A percentile compares a stretch with the other conserved stretches of the same genome.
These are phyloP conservation scores for Acacia melanoxylon DNA, from an alignment of 306 rosid genomes.

Conservation along the genomic window DNA sequence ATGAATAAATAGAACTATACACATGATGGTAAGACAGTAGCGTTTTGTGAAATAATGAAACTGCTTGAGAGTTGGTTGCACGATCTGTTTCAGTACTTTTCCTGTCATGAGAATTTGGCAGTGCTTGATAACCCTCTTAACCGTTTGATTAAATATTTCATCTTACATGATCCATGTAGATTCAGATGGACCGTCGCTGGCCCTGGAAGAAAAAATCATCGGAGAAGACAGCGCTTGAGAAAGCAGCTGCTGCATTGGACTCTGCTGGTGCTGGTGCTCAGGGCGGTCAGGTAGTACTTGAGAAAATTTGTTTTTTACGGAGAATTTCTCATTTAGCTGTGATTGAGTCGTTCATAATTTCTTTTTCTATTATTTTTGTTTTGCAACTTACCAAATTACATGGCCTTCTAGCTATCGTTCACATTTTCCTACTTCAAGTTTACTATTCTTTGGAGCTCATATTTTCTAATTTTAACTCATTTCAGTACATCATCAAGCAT, in stretches of 20 bases:
- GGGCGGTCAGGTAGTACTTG: conserved; percentile 54
- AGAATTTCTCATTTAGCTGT: not conserved
- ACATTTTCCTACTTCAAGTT: conserved; percentile 16
- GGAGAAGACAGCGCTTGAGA: conserved; percentile 79
- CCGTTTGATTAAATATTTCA: conserved; percentile 17
- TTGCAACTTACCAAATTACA: not conserved
- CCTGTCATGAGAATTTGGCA: conserved; percentile 5
- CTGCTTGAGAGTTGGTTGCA: conserved; percentile 6
- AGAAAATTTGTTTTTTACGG: not conserved
- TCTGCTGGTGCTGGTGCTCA: conserved; percentile 48
- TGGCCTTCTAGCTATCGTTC: not conserved
- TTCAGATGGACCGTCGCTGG: conserved; percentile 89
- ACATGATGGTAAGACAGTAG: not conserved
- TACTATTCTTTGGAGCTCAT: conserved; percentile 7
- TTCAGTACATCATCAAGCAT: not conserved
- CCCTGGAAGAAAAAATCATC: conserved; percentile 99
- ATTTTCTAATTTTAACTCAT: not conserved
- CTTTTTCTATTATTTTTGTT: not conserved
- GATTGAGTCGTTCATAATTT: conserved; percentile 12
- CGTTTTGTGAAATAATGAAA: conserved; percentile 18
- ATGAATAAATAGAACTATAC: conserved; percentile 7
- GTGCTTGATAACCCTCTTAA: conserved; percentile 5
- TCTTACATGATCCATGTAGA: conserved; percentile 21
- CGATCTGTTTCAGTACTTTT: conserved; percentile 5
- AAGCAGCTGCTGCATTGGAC: conserved; percentile 65